phyloP scores from a whole-genome alignment of 306 rosid species.

The Trichosanthes truncata region DNA sequence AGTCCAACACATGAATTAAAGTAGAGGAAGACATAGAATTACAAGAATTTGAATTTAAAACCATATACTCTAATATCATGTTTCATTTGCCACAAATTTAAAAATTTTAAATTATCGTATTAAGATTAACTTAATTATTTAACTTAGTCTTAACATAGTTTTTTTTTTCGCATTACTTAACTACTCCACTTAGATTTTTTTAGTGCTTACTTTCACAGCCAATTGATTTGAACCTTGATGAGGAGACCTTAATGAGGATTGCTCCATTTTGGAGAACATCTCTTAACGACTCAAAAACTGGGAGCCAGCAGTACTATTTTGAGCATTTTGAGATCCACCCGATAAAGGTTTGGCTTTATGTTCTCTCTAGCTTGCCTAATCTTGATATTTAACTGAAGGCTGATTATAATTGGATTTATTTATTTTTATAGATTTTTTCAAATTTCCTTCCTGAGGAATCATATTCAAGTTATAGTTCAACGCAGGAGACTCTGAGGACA shows the following conservation, averaged over 20 bases:
- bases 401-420: conserved; percentile 4
- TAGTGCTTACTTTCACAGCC: conserved; percentile 42
- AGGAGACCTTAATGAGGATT: conserved; percentile 79
- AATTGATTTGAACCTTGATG: conserved; percentile 81
- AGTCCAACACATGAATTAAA: neutral
- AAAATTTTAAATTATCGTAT: neutral
- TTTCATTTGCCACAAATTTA: neutral
- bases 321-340: conserved; percentile 97
- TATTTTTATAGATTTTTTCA: conserved; percentile 56
- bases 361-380: conserved; percentile 11
- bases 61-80: neutral
- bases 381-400: conserved; percentile 12
- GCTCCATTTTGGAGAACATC: conserved; percentile 93
- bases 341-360: conserved; percentile 52
- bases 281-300: conserved; percentile 40
- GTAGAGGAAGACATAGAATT: neutral
- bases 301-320: conserved; percentile 68
- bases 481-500: conserved; percentile 84
- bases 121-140: neutral
- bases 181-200: conserved; percentile 15
- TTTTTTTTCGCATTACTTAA: neutral
- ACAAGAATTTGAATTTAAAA: neutral
- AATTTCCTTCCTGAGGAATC: conserved; percentile 86
- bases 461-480: conserved; percentile 74
- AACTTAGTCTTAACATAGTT: neutral